Conservation (phyloP, 768 basidiomycete species). For the Termitomyces bulborhizus region DNA sequence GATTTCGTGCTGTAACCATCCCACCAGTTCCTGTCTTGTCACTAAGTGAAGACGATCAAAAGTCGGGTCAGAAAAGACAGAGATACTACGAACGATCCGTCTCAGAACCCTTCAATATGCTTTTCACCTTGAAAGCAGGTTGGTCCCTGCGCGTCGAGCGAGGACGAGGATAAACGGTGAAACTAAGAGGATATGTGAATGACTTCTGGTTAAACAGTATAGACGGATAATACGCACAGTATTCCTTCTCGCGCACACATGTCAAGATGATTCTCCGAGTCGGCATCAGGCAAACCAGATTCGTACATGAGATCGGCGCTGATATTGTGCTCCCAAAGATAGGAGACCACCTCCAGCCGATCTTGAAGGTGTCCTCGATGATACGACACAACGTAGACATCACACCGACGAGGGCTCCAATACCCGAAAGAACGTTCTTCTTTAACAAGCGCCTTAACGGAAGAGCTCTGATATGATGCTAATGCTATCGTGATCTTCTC, state of each 20-base stretch:
- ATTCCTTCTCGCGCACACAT: constrained; percentile 79
- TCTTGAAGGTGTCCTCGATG: constrained; percentile 72
- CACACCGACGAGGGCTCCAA: constrained; percentile 86
- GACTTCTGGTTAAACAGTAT: neutral
- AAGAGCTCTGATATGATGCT: constrained; percentile 63
- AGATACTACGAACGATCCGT: constrained; percentile 48
- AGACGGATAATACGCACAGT: constrained; percentile 41
- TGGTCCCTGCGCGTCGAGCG: constrained; percentile 53
- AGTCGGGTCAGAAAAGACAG: neutral
- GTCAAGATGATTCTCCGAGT: constrained; percentile 62
- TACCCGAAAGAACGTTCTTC: constrained; percentile 81
- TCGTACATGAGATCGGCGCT: constrained; percentile 90
- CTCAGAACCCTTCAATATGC: constrained; percentile 72
- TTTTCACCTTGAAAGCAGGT: constrained; percentile 76
- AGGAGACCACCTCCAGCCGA: constrained; percentile 68
- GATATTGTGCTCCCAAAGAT: constrained; percentile 77
- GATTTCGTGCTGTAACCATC: constrained; percentile 73
- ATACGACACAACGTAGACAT: constrained; percentile 80
- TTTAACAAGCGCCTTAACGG: constrained; percentile 64
- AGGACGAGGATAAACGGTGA: constrained; percentile 43
- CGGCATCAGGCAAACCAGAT: constrained; percentile 52
- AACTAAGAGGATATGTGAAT: constrained; percentile 18
- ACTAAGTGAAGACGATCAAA: constrained; percentile 19
- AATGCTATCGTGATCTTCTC: constrained; percentile 71
- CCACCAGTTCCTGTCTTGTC: constrained; percentile 62